Evolutionary conservation across 2,329 filamentous ascomycete genomes (phyloP), one percentile per base, ranked within the genome.

Genomic region (Plenodomus biglobosus): DNA sequence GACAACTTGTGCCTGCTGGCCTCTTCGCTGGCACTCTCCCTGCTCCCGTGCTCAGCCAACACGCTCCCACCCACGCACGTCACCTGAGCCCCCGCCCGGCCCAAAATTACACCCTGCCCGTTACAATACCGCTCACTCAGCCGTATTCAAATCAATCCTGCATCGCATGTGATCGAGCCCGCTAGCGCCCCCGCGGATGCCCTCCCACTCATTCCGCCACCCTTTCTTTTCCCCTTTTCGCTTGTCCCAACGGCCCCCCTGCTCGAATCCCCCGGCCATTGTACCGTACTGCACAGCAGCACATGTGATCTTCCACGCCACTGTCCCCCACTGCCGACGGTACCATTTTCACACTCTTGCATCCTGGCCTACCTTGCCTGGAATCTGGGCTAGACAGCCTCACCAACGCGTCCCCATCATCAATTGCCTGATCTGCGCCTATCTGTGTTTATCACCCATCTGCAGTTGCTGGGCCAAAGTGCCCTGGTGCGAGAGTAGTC

Each of bases 71-170:
- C 32, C 48, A 21, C 38, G 24, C 44, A 30, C 48, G 58, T 61
- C 59, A 64, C 59, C 58, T 61, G 61, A 48, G 44, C 45, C 38
- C 17, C 20, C 38, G 40, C 18, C 24, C 18, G 21, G 24, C 30
- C 41, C 35, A 59, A 54, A 40, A 37, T 58, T 53, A 44, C 42
- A 16, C 38, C 22, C 24, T 36, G 42, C 50, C 18, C 41, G 30
- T 45, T 56, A 62, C 53, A 56, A 55, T 63, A 68, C 64, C 48
- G 52, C 47, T 60, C 18, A 56, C 48, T 68, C 62, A 68, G 59
- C 62, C 40, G 57, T 63, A 46, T 51, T 50, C 35, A 53, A 56
- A 48, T 38, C 32, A 20, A 44, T 27, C 40, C 35, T 36, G 37
- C 40, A 27, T 34, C 20, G 42, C 59, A 60, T 60, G 60, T 63